Evolutionary conservation across 768 basidiomycete species (phyloP).

Genomic region (Kwoniella sp.): DNA sequence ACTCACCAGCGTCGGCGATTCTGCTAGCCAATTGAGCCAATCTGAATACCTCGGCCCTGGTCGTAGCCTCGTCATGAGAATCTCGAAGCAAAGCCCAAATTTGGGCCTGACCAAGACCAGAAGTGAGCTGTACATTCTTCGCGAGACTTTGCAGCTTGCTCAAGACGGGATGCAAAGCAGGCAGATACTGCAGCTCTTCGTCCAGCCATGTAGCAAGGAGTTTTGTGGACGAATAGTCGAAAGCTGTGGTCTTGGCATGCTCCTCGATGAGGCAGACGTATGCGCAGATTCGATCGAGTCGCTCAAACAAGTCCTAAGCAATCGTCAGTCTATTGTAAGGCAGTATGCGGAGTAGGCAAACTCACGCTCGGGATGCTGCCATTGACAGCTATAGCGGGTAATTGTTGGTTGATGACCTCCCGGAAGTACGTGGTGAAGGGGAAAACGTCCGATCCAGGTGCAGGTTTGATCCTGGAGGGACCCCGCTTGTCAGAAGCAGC

Average conservation of each 20-base stretch:
- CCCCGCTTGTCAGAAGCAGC: conserved; percentile 18
- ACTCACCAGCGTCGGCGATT: conserved; percentile 27
- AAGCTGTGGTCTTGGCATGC: conserved; percentile 56
- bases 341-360: too few relatives aligned
- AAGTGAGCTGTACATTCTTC: conserved; percentile 63
- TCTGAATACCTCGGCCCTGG: neutral
- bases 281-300: conserved; percentile 30
- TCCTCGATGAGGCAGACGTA: conserved; percentile 59
- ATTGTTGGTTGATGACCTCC: conserved; percentile 4
- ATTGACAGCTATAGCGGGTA: neutral
- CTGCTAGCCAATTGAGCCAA: conserved; percentile 3
- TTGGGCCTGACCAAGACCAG: conserved; percentile 71
- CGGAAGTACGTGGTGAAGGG: conserved; percentile 24
- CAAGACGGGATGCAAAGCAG: conserved; percentile 1
- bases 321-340: too few relatives aligned
- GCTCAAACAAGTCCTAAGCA: conserved; percentile 18
- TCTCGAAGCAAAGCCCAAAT: conserved; percentile 65
- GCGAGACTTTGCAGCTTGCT: conserved; percentile 58
- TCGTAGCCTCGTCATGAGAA: neutral
- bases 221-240: conserved; percentile 71
- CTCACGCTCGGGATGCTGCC: neutral
- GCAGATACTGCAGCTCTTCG: conserved; percentile 56
- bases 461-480: conserved; percentile 19
- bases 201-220: conserved; percentile 65
- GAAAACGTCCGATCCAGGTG: conserved; percentile 31